A percentile compares a stretch with the other conserved stretches of the same genome.
Evolutionary conservation across 108 stramenopile species (phyloP).

Genomic region (Pelagomonas calceolata): DNA sequence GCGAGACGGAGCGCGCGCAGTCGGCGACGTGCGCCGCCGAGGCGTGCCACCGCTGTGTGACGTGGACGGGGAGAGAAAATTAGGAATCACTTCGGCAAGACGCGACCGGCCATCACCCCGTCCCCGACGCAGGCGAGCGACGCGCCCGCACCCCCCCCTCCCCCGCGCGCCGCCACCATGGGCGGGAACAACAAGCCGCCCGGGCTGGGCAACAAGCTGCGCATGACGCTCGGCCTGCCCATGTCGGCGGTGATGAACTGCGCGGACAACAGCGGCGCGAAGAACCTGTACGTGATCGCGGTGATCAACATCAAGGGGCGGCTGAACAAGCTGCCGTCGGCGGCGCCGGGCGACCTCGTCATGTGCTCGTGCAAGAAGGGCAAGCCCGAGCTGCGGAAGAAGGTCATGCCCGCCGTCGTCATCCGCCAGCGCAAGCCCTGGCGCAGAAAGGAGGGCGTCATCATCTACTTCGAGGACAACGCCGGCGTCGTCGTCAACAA

Average conservation of each 20-base stretch:
- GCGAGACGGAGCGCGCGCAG: no score
- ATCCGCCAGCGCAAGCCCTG: conserved; percentile 98
- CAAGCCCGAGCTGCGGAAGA: conserved; percentile 99
- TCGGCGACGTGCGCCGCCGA: no score
- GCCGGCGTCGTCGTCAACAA: conserved; percentile 99
- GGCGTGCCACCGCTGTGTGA: no score
- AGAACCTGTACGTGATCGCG: conserved; percentile 94
- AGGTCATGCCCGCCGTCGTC: conserved; percentile 95
- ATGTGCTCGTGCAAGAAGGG: conserved; percentile 99
- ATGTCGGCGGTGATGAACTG: conserved; percentile 97
- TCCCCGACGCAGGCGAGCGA: no score
- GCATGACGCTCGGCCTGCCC: conserved; percentile 95
- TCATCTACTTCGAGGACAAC: conserved; percentile 99
- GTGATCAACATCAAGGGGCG: conserved; percentile 96
- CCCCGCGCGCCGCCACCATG: no score
- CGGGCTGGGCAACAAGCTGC: conserved; percentile 83
- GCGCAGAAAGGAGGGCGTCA: conserved; percentile 97
- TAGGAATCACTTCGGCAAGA: no score
- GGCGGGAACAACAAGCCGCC: background rate
- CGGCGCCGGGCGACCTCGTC: conserved; percentile 93
- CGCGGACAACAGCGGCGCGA: conserved; percentile 99
- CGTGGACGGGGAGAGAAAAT: no score
- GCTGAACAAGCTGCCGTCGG: conserved; percentile 94
- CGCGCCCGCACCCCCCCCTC: no score
- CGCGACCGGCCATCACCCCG: no score